These are phyloP conservation scores for Gonium pectorale DNA, from an alignment of 139 green algal species.

Conservation along the genomic window DNA sequence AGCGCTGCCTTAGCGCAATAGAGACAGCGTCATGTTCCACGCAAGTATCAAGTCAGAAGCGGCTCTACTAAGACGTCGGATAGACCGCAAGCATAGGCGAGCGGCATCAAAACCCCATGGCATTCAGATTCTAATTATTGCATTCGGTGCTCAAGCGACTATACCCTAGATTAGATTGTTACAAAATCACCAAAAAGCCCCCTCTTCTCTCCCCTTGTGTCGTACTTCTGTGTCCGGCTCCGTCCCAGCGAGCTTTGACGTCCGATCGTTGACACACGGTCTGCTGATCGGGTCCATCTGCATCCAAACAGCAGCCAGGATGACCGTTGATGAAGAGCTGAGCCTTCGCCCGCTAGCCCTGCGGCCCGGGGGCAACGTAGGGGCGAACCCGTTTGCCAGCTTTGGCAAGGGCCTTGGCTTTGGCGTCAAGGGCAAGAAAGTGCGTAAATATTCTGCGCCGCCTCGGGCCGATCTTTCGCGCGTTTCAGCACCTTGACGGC, in stretches of 20 bases:
- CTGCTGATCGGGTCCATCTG: not conserved
- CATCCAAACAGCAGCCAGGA: not conserved
- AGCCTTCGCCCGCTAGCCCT: constrained; percentile 66
- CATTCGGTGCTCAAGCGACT: too few relatives aligned
- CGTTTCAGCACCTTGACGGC: constrained; percentile 13
- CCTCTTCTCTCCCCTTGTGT: too few relatives aligned
- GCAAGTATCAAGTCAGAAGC: too few relatives aligned
- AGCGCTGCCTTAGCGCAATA: too few relatives aligned
- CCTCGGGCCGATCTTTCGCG: constrained; percentile 23
- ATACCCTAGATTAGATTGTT: not conserved
- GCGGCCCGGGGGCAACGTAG: constrained; percentile 59
- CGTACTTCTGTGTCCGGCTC: too few relatives aligned
- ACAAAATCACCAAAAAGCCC: not conserved
- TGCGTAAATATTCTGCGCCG: constrained; percentile 36
- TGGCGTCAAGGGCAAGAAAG: constrained; percentile 68
- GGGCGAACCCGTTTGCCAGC: constrained; percentile 76
- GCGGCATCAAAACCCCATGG: too few relatives aligned
- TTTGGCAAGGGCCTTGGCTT: constrained; percentile 82
- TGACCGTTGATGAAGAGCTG: constrained; percentile 46
- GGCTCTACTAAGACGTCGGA: too few relatives aligned
- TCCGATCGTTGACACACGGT: not conserved
- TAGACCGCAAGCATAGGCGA: too few relatives aligned
- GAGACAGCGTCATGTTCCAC: too few relatives aligned
- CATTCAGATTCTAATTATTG: too few relatives aligned
- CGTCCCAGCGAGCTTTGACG: not conserved